Base-by-base conservation (phyloP, 331 rosid genomes). In the Arachis monticola region DNA sequence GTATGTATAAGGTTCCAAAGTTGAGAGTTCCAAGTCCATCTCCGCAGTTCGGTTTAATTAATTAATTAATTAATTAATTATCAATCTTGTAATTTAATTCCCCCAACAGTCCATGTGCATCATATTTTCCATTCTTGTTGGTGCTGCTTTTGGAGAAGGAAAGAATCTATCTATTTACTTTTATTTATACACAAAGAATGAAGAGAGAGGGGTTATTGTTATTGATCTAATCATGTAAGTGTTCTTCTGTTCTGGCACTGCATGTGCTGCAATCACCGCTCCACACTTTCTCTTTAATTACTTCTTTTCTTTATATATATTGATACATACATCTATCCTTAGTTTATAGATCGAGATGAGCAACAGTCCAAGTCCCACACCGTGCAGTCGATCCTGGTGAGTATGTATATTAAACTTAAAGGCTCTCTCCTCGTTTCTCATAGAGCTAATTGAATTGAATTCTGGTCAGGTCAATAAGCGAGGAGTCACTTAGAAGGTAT, bases 401-500 rank as follows among this genome's bases (percentile, higher is more conserved):
- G 9, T 35, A n/a, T 61, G 6, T 32, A 8, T 32, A 53, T 8
- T 32, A 70, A 70, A 62, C 10, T 61, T 38, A 6, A 59, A 10
- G 27, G 27, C 27, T 22, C 27, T 22, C 27, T 22, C 27, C 27
- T 22, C 27, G 27, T 22, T 22, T 22, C 27, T 22, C 27, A 22
- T 22, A 22, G 27, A 22, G 27, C 27, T 35, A 35, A 35, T 35
- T 35, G 5, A 35, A 35, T 50, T 64, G 31, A 8, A 27, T 60
- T 69, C 96, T 89, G 10, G 97, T 89, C 79, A 91, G 97, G 97
- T 92, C 97, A 8, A 85, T 90, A 22, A 92, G 97, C 48, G 97
- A 92, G 69, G 93, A 92, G 71, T 92, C 97, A 0, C 79, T 92
- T 1, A 92, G 83, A 77, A 86, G 97, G 77, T 92, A 87, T 67